These are phyloP conservation scores for Porphyrellus sp. DNA, from an alignment of 1,284 basidiomycete genomes.

Conservation along the genomic window DNA sequence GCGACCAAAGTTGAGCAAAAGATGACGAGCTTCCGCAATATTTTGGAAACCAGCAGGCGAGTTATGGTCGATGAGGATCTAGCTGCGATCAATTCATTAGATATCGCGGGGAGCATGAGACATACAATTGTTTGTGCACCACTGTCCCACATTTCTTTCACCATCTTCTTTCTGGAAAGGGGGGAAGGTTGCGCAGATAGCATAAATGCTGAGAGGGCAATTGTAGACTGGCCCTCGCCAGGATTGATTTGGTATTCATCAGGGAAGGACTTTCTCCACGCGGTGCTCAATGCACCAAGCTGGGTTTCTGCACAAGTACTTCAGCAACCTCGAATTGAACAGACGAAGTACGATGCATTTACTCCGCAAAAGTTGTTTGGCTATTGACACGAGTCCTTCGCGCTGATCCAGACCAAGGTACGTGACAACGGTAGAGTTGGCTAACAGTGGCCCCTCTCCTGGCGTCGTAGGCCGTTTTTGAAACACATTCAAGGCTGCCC, in stretches of 20 bases:
- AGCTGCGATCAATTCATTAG: conserved; percentile 7
- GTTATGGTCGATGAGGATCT: conserved; percentile 88
- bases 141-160: conserved; percentile 88
- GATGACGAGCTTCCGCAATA: conserved; percentile 81
- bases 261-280: conserved; percentile 58
- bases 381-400: conserved; percentile 62
- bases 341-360: conserved; percentile 15
- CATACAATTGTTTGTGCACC: conserved; percentile 77
- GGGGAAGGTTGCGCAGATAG: conserved; percentile 70
- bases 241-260: conserved; percentile 44
- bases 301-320: conserved; percentile 43
- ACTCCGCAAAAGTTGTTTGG: conserved; percentile 61
- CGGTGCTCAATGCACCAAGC: conserved; percentile 41
- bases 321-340: conserved; percentile 11
- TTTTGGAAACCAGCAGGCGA: conserved; percentile 75
- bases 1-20: conserved; percentile 67
- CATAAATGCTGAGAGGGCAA: conserved; percentile 86
- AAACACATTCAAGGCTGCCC: conserved; percentile 67
- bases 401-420: conserved; percentile 74
- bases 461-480: conserved; percentile 37
- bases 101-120: conserved; percentile 19
- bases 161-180: conserved; percentile 60
- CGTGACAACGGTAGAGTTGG: conserved; percentile 50
- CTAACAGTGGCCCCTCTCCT: conserved; percentile 38
- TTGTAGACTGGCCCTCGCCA: conserved; percentile 45